phyloP scores from a whole-genome alignment of 83 land plant species.

The Larix sibirica region DNA sequence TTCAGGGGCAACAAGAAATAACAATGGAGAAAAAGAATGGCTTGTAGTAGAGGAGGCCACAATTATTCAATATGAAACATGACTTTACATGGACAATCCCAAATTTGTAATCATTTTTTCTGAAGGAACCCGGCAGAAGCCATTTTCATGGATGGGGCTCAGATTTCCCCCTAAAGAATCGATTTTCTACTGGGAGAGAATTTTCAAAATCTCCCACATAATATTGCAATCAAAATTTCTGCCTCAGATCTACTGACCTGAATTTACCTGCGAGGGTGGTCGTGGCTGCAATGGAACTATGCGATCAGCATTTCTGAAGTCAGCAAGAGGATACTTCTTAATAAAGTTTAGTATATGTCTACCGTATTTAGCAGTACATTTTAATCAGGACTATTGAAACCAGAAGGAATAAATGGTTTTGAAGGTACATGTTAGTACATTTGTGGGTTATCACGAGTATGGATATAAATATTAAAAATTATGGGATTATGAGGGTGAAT shows the following conservation, averaged over 20 bases:
- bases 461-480: background rate
- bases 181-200: background rate
- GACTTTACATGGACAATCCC: background rate
- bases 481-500: background rate
- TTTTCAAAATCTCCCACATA: background rate
- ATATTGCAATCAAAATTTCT: background rate
- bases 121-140: background rate
- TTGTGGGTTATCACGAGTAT: background rate
- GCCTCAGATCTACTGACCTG: background rate
- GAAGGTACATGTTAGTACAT: background rate
- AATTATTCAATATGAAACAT: slow-evolving; percentile 47
- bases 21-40: slow-evolving; percentile 30
- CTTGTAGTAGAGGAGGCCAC: slow-evolving; percentile 55
- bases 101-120: background rate
- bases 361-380: background rate
- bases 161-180: background rate
- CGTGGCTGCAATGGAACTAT: background rate
- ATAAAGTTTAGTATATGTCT: background rate
- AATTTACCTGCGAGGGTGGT: background rate
- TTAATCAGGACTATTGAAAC: background rate
- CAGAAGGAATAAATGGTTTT: background rate
- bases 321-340: background rate
- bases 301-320: background rate
- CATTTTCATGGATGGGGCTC: slow-evolving; percentile 5
- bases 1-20: slow-evolving; percentile 16